Evolutionary conservation across 441 rosid genomes (phyloP).

Genomic region (Erodium trifolium): DNA sequence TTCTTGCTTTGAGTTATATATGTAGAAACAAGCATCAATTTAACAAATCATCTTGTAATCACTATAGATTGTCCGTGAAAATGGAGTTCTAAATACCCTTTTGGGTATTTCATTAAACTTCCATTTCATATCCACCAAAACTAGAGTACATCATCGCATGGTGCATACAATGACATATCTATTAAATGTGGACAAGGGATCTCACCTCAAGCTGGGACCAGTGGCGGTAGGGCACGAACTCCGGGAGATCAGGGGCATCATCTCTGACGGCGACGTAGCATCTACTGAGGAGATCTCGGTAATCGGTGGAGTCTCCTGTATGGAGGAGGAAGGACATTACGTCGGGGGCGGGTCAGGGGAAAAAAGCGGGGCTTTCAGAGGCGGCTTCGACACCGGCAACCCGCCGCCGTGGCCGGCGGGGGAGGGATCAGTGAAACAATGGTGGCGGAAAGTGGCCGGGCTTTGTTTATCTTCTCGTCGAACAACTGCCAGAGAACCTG

Average conservation of each 20-base stretch:
- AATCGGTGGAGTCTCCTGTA: conserved; percentile 46
- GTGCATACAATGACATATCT: too few relatives aligned
- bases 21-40: neutral
- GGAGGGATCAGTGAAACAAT: neutral
- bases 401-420: neutral
- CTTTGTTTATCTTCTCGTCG: neutral
- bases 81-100: neutral
- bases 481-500: neutral
- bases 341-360: conserved; percentile 25
- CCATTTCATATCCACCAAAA: too few relatives aligned
- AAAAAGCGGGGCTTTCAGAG: conserved; percentile 27
- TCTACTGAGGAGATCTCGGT: conserved; percentile 43
- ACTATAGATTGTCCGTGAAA: neutral
- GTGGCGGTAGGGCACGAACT: conserved; percentile 24
- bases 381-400: conserved; percentile 29
- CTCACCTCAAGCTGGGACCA: conserved; percentile 62
- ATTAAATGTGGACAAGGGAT: too few relatives aligned
- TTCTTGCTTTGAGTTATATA: neutral
- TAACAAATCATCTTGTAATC: too few relatives aligned
- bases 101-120: too few relatives aligned
- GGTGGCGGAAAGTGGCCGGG: neutral
- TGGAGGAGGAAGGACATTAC: conserved; percentile 37
- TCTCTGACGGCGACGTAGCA: conserved; percentile 46
- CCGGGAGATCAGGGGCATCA: conserved; percentile 36
- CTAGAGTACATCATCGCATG: too few relatives aligned